Base-by-base conservation (phyloP, 768 basidiomycete genomes). In the Tylopilus rubrobrunneus region DNA sequence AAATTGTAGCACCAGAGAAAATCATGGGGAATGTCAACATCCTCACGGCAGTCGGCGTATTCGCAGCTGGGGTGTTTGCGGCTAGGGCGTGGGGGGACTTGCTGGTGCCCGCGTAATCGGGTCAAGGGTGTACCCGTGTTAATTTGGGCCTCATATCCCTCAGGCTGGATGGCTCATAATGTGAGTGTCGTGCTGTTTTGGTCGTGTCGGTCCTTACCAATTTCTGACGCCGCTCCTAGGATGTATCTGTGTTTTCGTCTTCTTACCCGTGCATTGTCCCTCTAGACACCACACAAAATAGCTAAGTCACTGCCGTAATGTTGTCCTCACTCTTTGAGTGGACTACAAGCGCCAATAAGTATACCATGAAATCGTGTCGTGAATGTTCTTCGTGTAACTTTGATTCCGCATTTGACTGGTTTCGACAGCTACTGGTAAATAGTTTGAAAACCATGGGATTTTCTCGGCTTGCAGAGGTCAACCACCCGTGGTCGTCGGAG, bases 71-170 rank as follows among this genome's bases (percentile, higher is more conserved):
- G 4, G 83, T 92, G 52, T 68, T 84, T 42, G 82, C 75, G 14
- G 82, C 85, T 15, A 83, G 89, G 67, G 81, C 81, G 40, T 96
- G 87, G 80, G 91, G 91, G 11, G 87, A 86, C 40, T 66, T 87
- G 41, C 79, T 92, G 74, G 79, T 92, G 7, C 87, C 87, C 42
- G 82, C 80, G 27, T 87, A 49, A 46, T 36, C 37, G 37, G 52
- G 28, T 28, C 17, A 31, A 29, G 19, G 10, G 25, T 11, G 51
- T 43, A 43, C 33, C 21, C 7, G 14, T 39, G 23, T 34, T 39
- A 7, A 14, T 43, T 40, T 4, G 15, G 40, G 37, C 39, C 14
- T 6, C 5, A 23, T 28, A 21, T 31, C 40, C 27, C 31, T 19
- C 19, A 19, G 19, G 19, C 19, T 42, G 17, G 5, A 25, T 46